Evolutionary conservation across 164 flowering plant genomes (phyloP), one percentile per base, ranked within the genome.

Genomic region (Berberis vulgaris): DNA sequence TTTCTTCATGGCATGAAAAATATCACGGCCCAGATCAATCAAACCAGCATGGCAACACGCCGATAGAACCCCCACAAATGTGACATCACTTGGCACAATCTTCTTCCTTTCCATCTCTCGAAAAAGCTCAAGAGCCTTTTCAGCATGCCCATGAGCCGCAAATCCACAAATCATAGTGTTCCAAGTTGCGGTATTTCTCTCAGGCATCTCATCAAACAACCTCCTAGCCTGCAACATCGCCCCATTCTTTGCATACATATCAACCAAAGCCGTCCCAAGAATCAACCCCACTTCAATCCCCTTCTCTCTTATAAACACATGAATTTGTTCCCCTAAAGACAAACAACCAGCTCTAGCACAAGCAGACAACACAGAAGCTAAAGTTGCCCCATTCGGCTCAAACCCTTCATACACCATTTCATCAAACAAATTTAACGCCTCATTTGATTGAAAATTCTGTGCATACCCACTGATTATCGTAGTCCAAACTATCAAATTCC

Each of bases 201-300:
- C 80, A 53, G 54, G 63, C 85, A 83, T 75, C 8, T 66, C 66
- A 54, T 77, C 73, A 62, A 87, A 87, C 70, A 83, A 41, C 8
- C 58, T 59, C 45, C 10, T 45, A 10, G 93, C 89, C 41, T 40
- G 43, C 40, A 6, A 11, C 45, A 87, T 70, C n/a, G 54, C 79
- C 11, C 89, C 89, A 70, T 79, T 80, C 73, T 79, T 87, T 0
- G 86, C 86, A 71, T 84, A 87, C 89, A 87, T 84, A 46, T 87
- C 76, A 40, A 87, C 82, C 67, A 87, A 76, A 5, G 89, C 87
- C 2, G 85, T 84, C 2, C 83, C 86, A 62, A 87, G 80, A 67
- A 83, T 83, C 63, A 82, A 81, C 13, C 77, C 78, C 59, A 74
- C 42, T 56, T 74, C 80, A 57, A 83, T 63, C 7, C 81, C 78